A percentile compares a stretch with the other conserved stretches of the same genome.
These are phyloP conservation scores for Nicotiana benthamiana DNA, from an alignment of 257 asterid genomes.

Conservation along the genomic window DNA sequence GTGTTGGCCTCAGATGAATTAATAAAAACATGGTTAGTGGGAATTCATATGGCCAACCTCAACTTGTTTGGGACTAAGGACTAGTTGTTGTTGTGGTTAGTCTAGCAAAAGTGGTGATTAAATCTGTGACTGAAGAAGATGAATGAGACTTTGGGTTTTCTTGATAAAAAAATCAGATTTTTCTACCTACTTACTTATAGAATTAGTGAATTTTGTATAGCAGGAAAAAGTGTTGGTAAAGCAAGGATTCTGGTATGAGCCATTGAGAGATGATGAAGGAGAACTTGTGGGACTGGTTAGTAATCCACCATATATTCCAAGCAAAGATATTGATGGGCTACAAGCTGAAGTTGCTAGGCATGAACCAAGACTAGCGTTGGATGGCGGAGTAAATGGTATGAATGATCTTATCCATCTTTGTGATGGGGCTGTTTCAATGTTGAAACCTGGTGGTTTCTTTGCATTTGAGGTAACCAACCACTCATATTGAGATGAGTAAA, in stretches of 20 bases:
- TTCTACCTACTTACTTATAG: not conserved
- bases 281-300: constrained; percentile 62
- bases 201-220: not conserved
- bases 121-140: not conserved
- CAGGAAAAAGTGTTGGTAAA: constrained; percentile 56
- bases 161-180: not conserved
- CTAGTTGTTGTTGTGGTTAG: not conserved
- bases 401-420: constrained; percentile 65
- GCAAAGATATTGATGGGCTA: constrained; percentile 47
- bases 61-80: not conserved
- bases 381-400: constrained; percentile 76
- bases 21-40: no score
- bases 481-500: no score
- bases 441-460: constrained; percentile 78
- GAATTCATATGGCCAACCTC: not conserved
- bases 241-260: constrained; percentile 88
- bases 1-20: not conserved
- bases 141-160: not conserved
- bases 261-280: constrained; percentile 50
- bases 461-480: constrained; percentile 63
- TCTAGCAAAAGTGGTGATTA: not conserved
- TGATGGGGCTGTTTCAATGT: constrained; percentile 56
- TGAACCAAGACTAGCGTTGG: constrained; percentile 81
- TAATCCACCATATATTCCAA: constrained; percentile 91
- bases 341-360: constrained; percentile 81